These are phyloP conservation scores for Lecanicillium sp. DNA, from an alignment of 2,329 filamentous ascomycete genomes.

Conservation along the genomic window DNA sequence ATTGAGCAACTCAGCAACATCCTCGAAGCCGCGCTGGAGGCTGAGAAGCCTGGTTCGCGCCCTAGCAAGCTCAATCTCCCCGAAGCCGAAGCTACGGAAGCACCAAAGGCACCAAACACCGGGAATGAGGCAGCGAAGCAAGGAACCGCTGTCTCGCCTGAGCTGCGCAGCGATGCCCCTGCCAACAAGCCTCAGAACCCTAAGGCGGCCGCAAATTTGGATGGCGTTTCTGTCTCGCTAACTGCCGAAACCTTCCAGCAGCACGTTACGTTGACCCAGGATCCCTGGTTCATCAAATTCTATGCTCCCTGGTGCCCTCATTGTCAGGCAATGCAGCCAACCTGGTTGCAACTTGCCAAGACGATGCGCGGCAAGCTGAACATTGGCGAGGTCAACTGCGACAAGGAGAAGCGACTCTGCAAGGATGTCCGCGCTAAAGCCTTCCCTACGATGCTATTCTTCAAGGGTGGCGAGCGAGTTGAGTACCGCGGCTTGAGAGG, in stretches of 20 bases:
- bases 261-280: constrained; percentile 75
- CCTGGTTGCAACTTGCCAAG: constrained; percentile 82
- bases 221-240: constrained; percentile 67
- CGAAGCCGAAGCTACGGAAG: constrained; percentile 54
- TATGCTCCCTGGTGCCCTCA: constrained; percentile 97
- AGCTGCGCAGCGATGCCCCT: constrained; percentile 5
- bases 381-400: constrained; percentile 93
- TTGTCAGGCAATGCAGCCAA: constrained; percentile 86
- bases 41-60: constrained; percentile 72
- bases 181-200: constrained; percentile 10
- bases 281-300: constrained; percentile 98
- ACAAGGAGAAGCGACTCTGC: constrained; percentile 77
- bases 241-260: constrained; percentile 81
- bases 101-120: constrained; percentile 15
- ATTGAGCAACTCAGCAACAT: constrained; percentile 59
- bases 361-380: constrained; percentile 88
- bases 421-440: constrained; percentile 75
- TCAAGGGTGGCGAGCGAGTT: constrained; percentile 82
- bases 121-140: constrained; percentile 3
- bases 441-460: constrained; percentile 88
- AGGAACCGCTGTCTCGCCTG: constrained; percentile 5
- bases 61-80: constrained; percentile 63
- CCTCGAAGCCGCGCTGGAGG: constrained; percentile 70
- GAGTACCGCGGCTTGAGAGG: constrained; percentile 91
- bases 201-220: constrained; percentile 49